These are phyloP conservation scores for Sambucus nigra DNA, from an alignment of 129 eudicot species.

Conservation along the genomic window DNA sequence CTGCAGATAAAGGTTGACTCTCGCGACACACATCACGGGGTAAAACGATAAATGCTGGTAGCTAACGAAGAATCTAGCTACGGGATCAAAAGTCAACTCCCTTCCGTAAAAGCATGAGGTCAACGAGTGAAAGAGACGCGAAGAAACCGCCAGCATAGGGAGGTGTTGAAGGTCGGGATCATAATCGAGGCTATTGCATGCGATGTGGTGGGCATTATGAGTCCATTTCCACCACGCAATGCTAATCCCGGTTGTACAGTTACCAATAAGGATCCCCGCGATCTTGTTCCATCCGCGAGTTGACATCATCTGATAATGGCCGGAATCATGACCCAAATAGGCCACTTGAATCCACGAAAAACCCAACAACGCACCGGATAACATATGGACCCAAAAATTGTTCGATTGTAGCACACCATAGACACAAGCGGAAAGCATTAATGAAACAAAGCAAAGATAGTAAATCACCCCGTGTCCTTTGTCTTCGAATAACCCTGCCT, in stretches of 20 bases:
- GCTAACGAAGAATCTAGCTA: slow-evolving; percentile 26
- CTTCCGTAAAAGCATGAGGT: slow-evolving; percentile 23
- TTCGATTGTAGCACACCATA: slow-evolving; percentile 12
- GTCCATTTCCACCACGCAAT: slow-evolving; percentile 38
- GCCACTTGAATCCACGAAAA: slow-evolving; percentile 15
- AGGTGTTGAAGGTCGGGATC: slow-evolving; percentile 27
- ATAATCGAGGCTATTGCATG: slow-evolving; percentile 24
- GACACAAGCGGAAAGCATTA: slow-evolving; percentile 6
- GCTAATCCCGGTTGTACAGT: slow-evolving; percentile 26
- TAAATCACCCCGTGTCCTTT: slow-evolving; percentile 18
- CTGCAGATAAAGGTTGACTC: slow-evolving; percentile 22
- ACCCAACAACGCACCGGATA: slow-evolving; percentile 11
- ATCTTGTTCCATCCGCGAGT: slow-evolving; percentile 9
- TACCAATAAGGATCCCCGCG: slow-evolving; percentile 9
- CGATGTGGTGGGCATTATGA: slow-evolving; percentile 34
- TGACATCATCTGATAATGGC: slow-evolving; percentile 22
- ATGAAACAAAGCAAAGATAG: slow-evolving; percentile 4
- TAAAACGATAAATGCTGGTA: slow-evolving; percentile 31
- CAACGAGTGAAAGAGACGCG: slow-evolving; percentile 15
- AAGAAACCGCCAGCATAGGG: slow-evolving; percentile 22
- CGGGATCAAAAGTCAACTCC: slow-evolving; percentile 19
- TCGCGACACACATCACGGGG: slow-evolving; percentile 22
- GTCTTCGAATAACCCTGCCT: slow-evolving; percentile 23
- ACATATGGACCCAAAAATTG: slow-evolving; percentile 10
- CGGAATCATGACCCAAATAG: slow-evolving; percentile 16